Evolutionary conservation across 148 eudicot genomes (phyloP).

Genomic region (Rhododendron vialii): DNA sequence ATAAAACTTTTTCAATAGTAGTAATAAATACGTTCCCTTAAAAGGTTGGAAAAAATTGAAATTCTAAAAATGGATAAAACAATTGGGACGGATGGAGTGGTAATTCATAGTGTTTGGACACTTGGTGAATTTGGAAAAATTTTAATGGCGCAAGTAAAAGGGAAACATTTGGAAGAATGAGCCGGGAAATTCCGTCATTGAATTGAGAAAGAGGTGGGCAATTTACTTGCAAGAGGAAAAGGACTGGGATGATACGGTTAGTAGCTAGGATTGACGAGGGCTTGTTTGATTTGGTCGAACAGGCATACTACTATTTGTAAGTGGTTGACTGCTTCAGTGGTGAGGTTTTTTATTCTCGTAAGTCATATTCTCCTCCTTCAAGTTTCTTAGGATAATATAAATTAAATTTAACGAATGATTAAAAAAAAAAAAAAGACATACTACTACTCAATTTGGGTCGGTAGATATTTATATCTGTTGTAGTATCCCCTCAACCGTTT

Average conservation of each 20-base stretch:
- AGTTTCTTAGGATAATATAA: no score
- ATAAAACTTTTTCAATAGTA: no score
- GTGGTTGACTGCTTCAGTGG: no score
- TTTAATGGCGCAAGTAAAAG: not conserved
- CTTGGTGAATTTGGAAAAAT: not conserved
- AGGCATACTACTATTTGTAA: not conserved
- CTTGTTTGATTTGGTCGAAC: not conserved
- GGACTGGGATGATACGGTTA: not conserved
- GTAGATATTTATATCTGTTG: not conserved
- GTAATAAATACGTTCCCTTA: no score
- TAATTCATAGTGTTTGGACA: no score
- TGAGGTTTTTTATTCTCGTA: no score
- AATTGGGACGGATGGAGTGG: no score
- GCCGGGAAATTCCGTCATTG: not conserved
- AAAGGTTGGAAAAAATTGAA: no score
- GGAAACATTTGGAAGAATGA: not conserved
- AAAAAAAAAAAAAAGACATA: no score
- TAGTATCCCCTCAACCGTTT: not conserved
- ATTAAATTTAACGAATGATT: no score
- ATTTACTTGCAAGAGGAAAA: not conserved
- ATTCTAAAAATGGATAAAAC: no score
- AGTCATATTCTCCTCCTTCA: accelerated
- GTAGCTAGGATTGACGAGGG: not conserved
- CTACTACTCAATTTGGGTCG: not conserved
- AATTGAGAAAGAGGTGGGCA: not conserved